Conservation (phyloP, 345 rosid genomes). For the Camelina laxa region DNA sequence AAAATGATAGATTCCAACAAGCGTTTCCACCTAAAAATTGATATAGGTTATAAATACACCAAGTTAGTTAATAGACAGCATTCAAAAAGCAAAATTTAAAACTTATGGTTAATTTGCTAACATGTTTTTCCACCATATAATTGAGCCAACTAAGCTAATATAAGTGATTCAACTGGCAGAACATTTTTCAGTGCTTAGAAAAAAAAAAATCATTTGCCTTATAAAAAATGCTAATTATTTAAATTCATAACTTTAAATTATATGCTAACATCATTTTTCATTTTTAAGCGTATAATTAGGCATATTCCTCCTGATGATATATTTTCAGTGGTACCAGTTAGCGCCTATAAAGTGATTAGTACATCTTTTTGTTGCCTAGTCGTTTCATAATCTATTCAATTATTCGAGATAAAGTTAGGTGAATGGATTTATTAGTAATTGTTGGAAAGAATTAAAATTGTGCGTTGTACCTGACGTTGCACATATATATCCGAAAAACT, state of each 20-base stretch:
- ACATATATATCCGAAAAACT: conserved; percentile 24
- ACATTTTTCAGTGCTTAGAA: not conserved
- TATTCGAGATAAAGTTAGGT: not conserved
- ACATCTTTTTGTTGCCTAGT: not conserved
- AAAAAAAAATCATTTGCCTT: not conserved
- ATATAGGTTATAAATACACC: not conserved
- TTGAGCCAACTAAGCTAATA: not conserved
- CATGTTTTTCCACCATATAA: not conserved
- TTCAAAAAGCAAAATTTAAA: not conserved
- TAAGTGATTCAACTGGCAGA: not conserved
- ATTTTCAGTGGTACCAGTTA: not conserved
- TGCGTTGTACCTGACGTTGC: conserved; percentile 14
- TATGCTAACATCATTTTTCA: not conserved
- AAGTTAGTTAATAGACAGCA: not conserved
- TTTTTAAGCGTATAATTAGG: not conserved
- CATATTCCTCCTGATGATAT: not conserved
- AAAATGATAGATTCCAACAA: not conserved
- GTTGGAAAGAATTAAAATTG: not conserved
- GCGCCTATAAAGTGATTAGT: conserved; percentile 11
- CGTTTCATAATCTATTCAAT: conserved; percentile 23
- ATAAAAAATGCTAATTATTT: no score
- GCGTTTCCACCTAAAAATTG: not conserved
- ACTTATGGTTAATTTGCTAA: not conserved
- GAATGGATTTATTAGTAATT: conserved; percentile 19
- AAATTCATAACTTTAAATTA: no score